Conservation (phyloP, 257 asterid genomes). For the Catharanthus roseus region DNA sequence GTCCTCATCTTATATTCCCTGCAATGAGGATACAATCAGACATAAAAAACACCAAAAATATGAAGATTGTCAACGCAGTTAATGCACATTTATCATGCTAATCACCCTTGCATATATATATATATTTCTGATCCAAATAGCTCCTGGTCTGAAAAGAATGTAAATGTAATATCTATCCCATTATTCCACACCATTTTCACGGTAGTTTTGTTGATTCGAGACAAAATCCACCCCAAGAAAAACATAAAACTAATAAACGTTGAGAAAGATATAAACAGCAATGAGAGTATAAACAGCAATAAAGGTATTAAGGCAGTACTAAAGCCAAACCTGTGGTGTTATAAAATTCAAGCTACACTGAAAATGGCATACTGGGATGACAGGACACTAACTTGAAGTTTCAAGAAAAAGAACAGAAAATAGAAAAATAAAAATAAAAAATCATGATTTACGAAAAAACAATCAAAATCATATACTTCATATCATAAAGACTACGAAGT, state of each 20-base stretch:
- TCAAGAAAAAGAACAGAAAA: background rate
- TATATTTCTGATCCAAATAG: background rate
- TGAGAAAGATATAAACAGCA: background rate
- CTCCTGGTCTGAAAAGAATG: background rate
- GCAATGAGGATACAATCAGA: background rate
- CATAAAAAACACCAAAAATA: background rate
- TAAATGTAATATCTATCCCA: background rate
- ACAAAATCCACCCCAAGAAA: background rate
- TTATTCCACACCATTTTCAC: background rate
- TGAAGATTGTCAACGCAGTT: background rate
- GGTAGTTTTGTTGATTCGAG: background rate
- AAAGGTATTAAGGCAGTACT: background rate
- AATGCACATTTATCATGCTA: background rate
- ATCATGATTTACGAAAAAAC: too few relatives aligned
- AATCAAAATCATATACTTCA: background rate
- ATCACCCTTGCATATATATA: too few relatives aligned
- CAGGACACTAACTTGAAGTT: background rate
- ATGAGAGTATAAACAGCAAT: too few relatives aligned
- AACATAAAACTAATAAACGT: background rate
- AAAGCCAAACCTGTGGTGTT: background rate
- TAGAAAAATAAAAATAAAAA: too few relatives aligned
- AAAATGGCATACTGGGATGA: background rate
- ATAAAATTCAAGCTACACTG: background rate
- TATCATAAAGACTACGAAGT: background rate
- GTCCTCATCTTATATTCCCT: background rate